phyloP scores from a whole-genome alignment of 345 rosid genomes.

The Heritiera fomes region DNA sequence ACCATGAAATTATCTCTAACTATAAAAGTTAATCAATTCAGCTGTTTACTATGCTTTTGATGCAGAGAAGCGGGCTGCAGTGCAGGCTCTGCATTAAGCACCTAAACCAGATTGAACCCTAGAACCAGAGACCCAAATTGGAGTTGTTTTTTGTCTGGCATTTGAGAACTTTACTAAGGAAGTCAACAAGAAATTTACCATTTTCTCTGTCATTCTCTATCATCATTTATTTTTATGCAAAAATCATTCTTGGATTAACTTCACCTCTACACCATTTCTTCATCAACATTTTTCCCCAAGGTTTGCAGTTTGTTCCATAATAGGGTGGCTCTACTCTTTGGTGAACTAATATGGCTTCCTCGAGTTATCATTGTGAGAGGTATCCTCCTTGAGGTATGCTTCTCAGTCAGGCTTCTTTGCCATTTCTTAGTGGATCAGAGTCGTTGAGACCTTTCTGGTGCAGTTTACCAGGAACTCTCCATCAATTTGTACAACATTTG shows the following conservation, averaged over 20 bases:
- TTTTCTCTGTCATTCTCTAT: slow-evolving; percentile 28
- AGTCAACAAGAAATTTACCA: slow-evolving; percentile 18
- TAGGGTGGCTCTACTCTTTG: slow-evolving; percentile 39
- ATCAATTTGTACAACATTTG: background rate
- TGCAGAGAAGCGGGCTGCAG: slow-evolving; percentile 63
- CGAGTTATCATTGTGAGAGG: slow-evolving; percentile 52
- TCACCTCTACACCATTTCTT: slow-evolving; percentile 27
- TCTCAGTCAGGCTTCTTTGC: slow-evolving; percentile 49
- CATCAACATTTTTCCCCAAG: slow-evolving; percentile 38
- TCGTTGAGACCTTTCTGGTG: slow-evolving; percentile 18
- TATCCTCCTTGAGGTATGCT: slow-evolving; percentile 60
- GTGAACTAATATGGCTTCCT: slow-evolving; percentile 40
- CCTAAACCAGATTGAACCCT: slow-evolving; percentile 56
- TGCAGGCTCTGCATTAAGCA: slow-evolving; percentile 64
- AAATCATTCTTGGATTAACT: slow-evolving; percentile 38
- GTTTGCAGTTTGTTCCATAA: slow-evolving; percentile 47
- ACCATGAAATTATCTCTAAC: slow-evolving; percentile 19
- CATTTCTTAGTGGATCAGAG: slow-evolving; percentile 17
- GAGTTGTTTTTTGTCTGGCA: slow-evolving; percentile 50
- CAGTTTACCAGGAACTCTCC: background rate
- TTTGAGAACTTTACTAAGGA: slow-evolving; percentile 50
- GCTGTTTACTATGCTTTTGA: slow-evolving; percentile 56
- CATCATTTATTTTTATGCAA: slow-evolving; percentile 19
- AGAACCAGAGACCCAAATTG: slow-evolving; percentile 46
- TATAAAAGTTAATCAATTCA: slow-evolving; percentile 40